A percentile compares a stretch with the other conserved stretches of the same genome.
Evolutionary conservation across 306 rosid species (phyloP).

Genomic region (Luffa aegyptiaca): DNA sequence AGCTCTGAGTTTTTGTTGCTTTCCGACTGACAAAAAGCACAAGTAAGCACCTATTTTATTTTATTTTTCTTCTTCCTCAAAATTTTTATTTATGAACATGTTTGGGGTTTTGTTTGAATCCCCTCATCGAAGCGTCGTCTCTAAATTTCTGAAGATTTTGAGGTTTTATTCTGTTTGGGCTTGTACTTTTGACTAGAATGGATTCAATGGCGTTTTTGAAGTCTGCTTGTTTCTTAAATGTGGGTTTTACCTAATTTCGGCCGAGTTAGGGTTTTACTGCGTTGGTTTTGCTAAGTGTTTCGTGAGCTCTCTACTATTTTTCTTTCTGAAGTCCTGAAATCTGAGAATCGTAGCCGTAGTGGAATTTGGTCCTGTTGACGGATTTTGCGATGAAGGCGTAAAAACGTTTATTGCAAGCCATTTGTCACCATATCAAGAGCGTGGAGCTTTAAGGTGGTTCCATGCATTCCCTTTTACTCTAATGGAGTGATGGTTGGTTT

Average conservation of each 20-base stretch:
- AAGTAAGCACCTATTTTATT: not conserved
- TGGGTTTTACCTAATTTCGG: not conserved
- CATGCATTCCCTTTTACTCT: not conserved
- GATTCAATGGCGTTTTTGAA: not conserved
- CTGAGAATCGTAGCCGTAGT: not conserved
- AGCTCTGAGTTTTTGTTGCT: not conserved
- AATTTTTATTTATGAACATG: not conserved
- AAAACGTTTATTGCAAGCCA: not conserved
- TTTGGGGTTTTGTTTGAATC: not conserved
- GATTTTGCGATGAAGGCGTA: not conserved
- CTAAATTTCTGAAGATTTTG: not conserved
- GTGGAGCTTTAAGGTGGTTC: not conserved
- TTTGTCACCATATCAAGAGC: not conserved
- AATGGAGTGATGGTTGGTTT: not conserved
- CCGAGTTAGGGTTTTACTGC: slow-evolving; percentile 6
- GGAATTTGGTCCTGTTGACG: not conserved
- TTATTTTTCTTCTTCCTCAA: not conserved
- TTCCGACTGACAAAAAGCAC: not conserved
- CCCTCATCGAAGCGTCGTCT: not conserved
- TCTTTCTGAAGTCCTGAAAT: not conserved
- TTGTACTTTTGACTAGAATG: not conserved
- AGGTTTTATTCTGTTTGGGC: not conserved
- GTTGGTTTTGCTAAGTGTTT: not conserved
- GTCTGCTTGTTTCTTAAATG: not conserved
- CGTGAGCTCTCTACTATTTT: not conserved